Evolutionary conservation across 352 stramenopile genomes (phyloP).

Genomic region (Phytophthora quininea): DNA sequence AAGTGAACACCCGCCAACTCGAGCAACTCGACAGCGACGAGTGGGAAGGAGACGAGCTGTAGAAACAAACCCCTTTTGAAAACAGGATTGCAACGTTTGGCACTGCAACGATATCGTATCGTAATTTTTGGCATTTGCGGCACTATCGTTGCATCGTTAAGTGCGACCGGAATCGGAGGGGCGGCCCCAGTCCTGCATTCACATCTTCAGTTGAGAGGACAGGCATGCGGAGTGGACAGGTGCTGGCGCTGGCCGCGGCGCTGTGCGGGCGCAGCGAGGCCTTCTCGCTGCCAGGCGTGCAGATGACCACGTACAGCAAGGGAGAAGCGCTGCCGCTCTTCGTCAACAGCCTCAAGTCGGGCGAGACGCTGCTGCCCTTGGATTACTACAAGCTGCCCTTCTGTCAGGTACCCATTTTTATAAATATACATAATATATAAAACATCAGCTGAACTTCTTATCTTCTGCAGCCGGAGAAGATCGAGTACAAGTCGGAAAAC

Average conservation of each 20-base stretch:
- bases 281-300: constrained; percentile 86
- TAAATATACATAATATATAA: too few relatives aligned
- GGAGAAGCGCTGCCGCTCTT: constrained; percentile 89
- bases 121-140: too few relatives aligned
- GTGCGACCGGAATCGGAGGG: too few relatives aligned
- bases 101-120: too few relatives aligned
- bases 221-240: constrained; percentile 9
- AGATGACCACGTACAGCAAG: constrained; percentile 90
- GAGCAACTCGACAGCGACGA: constrained; percentile 41
- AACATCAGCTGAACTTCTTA: too few relatives aligned
- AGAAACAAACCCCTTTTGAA: not conserved
- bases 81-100: too few relatives aligned
- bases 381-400: constrained; percentile 99
- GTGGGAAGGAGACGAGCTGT: constrained; percentile 72
- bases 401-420: constrained; percentile 72
- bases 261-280: constrained; percentile 7
- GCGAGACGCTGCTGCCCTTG: constrained; percentile 95
- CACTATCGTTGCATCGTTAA: too few relatives aligned
- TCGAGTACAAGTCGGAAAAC: constrained; percentile 98
- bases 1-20: constrained; percentile 24
- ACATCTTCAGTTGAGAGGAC: not conserved
- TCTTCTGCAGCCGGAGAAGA: constrained; percentile 68
- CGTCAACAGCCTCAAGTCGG: constrained; percentile 95
- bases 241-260: constrained; percentile 34
- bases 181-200: too few relatives aligned